Evolutionary conservation across 192 early-diverging fungal species (phyloP), one percentile per base, ranked within the genome.

Genomic region (Backusella australiensis): DNA sequence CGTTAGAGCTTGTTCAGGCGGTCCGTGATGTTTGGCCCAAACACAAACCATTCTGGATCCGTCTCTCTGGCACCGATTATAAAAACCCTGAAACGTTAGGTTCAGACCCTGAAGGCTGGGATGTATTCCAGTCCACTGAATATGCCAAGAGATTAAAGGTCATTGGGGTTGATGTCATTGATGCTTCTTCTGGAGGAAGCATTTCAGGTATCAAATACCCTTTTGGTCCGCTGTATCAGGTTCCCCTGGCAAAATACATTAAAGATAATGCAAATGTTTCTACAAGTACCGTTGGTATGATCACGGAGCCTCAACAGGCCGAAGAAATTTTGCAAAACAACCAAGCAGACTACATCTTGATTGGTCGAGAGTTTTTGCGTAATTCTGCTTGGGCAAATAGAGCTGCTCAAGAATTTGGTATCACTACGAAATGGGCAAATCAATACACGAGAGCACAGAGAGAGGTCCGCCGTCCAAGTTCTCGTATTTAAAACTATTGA

Each of bases 161-260:
- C 0, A 82, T 87, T 15, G 96, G 96, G 36, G 91, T 98, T 0
- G 97, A 98, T 81, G 78, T 97, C n/a, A 73, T 98, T 36, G 94
- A 98, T 78, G 86, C 87, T 70, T 97, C 95, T 7, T 86, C 91
- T 1, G 94, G 93, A 46, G 97, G 93, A 15, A 91, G 86, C 75
- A 6, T 84, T 26, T 34, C 80, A 6, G 39, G 49, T 29, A 67
- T 49, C 1, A 63, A 36, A 12, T 79, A 76, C 29, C 83, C 77
- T 36, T 12, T 29, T 34, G 71, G 36, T 9, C 63, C 80, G 2
- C 56, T 86, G n/a, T 93, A 90, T 85, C 93, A 91, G 72, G 94
- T 96, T 17, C 91, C 90, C 1, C 93, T 94, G 74, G 82, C 94
- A 0, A 83, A 90, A 26, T 75, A 78, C 1, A 80, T 95, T 74